Base-by-base conservation (phyloP, 2,329 filamentous ascomycete species). In the Colletotrichum sp. region DNA sequence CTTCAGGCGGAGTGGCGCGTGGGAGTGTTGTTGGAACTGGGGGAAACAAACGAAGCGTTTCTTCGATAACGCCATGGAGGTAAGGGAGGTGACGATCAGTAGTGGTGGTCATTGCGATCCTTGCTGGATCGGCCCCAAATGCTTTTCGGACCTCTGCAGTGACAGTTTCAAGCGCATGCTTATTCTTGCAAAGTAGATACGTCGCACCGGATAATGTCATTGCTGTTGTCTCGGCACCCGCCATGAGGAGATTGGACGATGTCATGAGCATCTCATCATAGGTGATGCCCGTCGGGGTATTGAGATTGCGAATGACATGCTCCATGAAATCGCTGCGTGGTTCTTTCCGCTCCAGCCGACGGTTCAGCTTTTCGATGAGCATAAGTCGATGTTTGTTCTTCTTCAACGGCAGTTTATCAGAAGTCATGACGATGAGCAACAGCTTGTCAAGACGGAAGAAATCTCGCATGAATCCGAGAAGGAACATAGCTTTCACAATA, bases 41-140 rank as follows among this genome's bases (percentile, higher is more conserved):
- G 10, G 85, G 84, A 68, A 84, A 86, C 67, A 86, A 78, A 15
- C 86, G 81, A 32, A 87, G 71, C 5, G 80, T 80, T 78, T 87
- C 86, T 8, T 86, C 80, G 12, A 87, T 78, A 63, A 79, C 80
- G 7, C 84, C 85, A 13, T 79, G 75, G 65, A 86, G 78, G 66
- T 86, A 87, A 21, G 75, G 60, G 0, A 86, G 76, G 7, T 77
- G 72, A 43, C 76, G 72, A 3, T 81, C 77, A 10, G 79, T 78
- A 5, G 78, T 75, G 15, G 82, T 72, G 13, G 77, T 80, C 61
- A 86, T 85, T 8, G 85, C 81, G 28, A 1, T 81, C 77, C 34
- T 82, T 78, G 1, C 28, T 76, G 6, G 39, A 48, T 48, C 76
- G 64, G 72, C 86, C 85, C 3, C 79, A 60, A 3, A 78, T 73